Conservation (phyloP, 345 rosid species). For the Linum trigynum region DNA sequence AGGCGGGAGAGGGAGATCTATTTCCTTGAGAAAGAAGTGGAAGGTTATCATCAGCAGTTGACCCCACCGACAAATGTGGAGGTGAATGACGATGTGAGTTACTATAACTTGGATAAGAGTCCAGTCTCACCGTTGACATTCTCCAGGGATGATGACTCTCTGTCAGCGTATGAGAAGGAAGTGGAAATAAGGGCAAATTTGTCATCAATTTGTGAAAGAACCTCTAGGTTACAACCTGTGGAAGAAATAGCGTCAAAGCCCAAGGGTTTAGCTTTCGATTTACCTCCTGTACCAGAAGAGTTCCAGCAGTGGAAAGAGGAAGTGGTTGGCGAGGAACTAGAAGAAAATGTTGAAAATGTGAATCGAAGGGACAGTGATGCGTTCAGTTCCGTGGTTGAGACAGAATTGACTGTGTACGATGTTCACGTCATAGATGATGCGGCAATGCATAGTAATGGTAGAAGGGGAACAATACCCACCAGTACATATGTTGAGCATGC, state of each 20-base stretch:
- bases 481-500: slow-evolving; percentile 9
- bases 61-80: slow-evolving; percentile 7
- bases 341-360: slow-evolving; percentile 6
- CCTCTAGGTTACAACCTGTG: background rate
- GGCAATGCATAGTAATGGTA: slow-evolving; percentile 1
- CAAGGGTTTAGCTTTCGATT: slow-evolving; percentile 6
- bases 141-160: slow-evolving; percentile 11
- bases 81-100: slow-evolving; percentile 8
- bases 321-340: slow-evolving; percentile 4
- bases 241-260: slow-evolving; percentile 1
- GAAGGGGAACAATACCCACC: slow-evolving; percentile 4
- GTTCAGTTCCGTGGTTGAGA: slow-evolving; percentile 18
- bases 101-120: slow-evolving; percentile 18
- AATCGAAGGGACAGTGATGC: slow-evolving; percentile 1
- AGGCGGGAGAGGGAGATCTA: slow-evolving; percentile 24
- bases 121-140: slow-evolving; percentile 1
- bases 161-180: slow-evolving; percentile 9
- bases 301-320: slow-evolving; percentile 6
- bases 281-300: slow-evolving; percentile 6
- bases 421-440: slow-evolving; percentile 23
- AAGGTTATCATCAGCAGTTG: slow-evolving; percentile 17
- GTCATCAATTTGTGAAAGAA: slow-evolving; percentile 13
- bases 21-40: slow-evolving; percentile 21
- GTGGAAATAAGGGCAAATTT: slow-evolving; percentile 7
- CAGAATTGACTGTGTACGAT: slow-evolving; percentile 37